Evolutionary conservation across 768 basidiomycete genomes (phyloP).

Genomic region (Leccinum barrowsii): DNA sequence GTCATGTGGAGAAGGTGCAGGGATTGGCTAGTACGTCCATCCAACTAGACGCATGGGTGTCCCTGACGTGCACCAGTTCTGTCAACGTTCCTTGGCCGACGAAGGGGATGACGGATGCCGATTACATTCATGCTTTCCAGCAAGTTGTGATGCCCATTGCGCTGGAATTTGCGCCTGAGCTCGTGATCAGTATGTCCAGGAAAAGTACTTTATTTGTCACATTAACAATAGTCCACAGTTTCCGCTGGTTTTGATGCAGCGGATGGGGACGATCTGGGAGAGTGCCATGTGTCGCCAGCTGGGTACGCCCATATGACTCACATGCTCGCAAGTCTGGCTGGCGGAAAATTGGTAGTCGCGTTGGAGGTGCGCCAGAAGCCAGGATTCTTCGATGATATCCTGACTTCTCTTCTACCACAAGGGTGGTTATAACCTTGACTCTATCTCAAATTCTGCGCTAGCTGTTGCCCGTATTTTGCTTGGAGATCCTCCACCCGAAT

Average conservation of each 20-base stretch:
- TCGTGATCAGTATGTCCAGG: conserved; percentile 80
- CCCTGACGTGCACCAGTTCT: conserved; percentile 48
- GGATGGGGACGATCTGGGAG: conserved; percentile 85
- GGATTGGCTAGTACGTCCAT: conserved; percentile 75
- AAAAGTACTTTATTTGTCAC: background rate
- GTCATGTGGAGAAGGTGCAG: conserved; percentile 80
- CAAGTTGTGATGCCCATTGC: conserved; percentile 96
- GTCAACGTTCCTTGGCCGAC: conserved; percentile 97
- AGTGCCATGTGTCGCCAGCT: conserved; percentile 84
- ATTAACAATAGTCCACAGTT: conserved; percentile 46
- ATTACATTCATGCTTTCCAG: conserved; percentile 96
- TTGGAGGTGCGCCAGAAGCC: conserved; percentile 66
- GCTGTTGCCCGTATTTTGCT: conserved; percentile 88
- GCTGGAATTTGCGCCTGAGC: conserved; percentile 91
- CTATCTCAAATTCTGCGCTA: conserved; percentile 82
- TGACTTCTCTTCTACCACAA: conserved; percentile 30
- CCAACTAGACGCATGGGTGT: conserved; percentile 2
- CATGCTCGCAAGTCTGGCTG: conserved; percentile 86
- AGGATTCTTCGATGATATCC: background rate
- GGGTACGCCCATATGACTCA: conserved; percentile 99
- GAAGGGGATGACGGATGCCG: conserved; percentile 86
- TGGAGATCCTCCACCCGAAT: conserved; percentile 77
- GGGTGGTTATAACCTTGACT: conserved; percentile 94
- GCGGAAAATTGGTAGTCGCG: conserved; percentile 86
- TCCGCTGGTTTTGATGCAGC: conserved; percentile 99